Base-by-base conservation (phyloP, 1,284 basidiomycete genomes). In the Ganoderma lingzhi region DNA sequence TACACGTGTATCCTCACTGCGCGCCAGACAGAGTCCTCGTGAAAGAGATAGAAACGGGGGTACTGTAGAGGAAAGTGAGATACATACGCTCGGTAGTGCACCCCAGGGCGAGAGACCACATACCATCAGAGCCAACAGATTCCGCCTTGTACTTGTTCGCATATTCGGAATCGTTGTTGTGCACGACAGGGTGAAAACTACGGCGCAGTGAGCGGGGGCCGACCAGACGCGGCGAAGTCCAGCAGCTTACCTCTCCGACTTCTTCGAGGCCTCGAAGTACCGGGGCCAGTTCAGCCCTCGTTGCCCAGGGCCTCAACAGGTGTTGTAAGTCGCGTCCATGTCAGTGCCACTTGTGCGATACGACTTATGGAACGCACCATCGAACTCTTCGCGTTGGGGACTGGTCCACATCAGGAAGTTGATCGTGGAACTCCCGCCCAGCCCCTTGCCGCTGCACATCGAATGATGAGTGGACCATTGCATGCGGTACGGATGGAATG, bases 201-300 rank as follows among this genome's bases (percentile, higher is more conserved):
- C 28, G 61, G 15, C 28, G 61, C 28, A 28, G 14, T 30, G 41
- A 45, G n/a, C n/a, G 23, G 41, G 4, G 17, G 5, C 19, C n/a
- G 19, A 3, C 17, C 48, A 14, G 8, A 19, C 8, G 12, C 39
- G 37, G 6, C 37, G 39, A n/a, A 48, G 45, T 35, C 35, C 35
- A 9, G 19, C 35, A 9, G 19, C 48, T 32, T n/a, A 77, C 78
- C 51, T 67, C 55, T 73, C 74, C 9, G 64, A 60, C 42, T 70
- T 74, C 70, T 74, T 75, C 8, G 70, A 62, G 42, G 77, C 76
- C 45, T 74, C 67, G 2, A 60, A 62, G 66, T 69, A 77, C 8
- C 66, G 66, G 37, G 73, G 70, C 75, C 76, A 79, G 39, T 76
- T 76, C 78, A 79, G 6, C 77, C 79, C 6, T 73, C 75, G 65